phyloP scores from a whole-genome alignment of 768 basidiomycete species.

The Flagelloscypha sp. region DNA sequence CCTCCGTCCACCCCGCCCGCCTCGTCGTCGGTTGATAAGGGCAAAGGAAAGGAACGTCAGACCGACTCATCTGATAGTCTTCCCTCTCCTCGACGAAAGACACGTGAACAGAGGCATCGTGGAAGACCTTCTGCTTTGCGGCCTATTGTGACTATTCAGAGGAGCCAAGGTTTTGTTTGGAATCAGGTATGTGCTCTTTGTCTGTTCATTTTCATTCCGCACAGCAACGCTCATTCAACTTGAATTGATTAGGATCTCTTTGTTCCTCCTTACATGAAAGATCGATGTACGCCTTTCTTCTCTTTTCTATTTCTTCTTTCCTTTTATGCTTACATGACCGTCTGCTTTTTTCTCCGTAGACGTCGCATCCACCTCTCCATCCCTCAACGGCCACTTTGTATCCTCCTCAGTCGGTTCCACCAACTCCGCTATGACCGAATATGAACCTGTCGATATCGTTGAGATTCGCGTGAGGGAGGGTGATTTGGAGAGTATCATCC shows the following conservation, averaged over 20 bases:
- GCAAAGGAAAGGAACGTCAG: conserved; percentile 3
- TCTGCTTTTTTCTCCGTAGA: conserved; percentile 33
- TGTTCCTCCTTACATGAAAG: conserved; percentile 84
- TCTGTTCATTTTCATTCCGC: neutral
- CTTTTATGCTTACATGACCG: conserved; percentile 13
- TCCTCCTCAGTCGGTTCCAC: conserved; percentile 63
- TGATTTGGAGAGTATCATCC: conserved; percentile 72
- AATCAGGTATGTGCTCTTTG: conserved; percentile 55
- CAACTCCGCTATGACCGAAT: conserved; percentile 60
- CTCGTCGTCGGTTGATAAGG: conserved; percentile 1
- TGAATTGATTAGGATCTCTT: conserved; percentile 57
- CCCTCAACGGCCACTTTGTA: conserved; percentile 56
- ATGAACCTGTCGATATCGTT: conserved; percentile 73
- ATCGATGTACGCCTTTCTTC: conserved; percentile 60
- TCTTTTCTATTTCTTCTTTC: conserved; percentile 12
- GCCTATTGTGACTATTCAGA: conserved; percentile 80
- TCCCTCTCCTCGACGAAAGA: conserved; percentile 32
- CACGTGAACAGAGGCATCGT: conserved; percentile 45
- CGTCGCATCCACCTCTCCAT: conserved; percentile 77
- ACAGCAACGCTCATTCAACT: conserved; percentile 5
- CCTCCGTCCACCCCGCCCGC: conserved; percentile 17
- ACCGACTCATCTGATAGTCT: conserved; percentile 27
- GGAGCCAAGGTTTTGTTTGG: conserved; percentile 86
- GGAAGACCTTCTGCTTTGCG: conserved; percentile 54
- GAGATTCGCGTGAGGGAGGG: conserved; percentile 79